A percentile compares a stretch with the other conserved stretches of the same genome.
phyloP scores from a whole-genome alignment of 352 stramenopile species.

The Phytophthora colocasiae region DNA sequence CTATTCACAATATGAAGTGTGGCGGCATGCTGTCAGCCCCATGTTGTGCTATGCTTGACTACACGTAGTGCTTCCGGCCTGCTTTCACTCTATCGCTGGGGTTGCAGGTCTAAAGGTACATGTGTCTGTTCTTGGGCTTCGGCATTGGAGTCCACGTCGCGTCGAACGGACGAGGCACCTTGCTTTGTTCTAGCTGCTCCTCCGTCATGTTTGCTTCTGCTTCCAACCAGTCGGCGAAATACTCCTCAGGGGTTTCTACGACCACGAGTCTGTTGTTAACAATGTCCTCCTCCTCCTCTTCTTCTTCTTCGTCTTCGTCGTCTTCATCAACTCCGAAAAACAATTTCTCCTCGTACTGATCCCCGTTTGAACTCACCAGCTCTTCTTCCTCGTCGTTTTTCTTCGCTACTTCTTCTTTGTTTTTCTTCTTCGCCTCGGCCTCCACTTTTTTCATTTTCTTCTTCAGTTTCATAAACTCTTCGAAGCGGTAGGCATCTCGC shows the following conservation, averaged over 20 bases:
- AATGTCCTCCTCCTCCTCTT: slow-evolving; percentile 41
- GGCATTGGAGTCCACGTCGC: slow-evolving; percentile 74
- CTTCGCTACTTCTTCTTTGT: slow-evolving; percentile 18
- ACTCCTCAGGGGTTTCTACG: slow-evolving; percentile 39
- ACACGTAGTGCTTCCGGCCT: slow-evolving; percentile 22
- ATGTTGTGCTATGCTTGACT: slow-evolving; percentile 21
- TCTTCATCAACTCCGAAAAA: slow-evolving; percentile 37
- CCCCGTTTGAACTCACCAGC: slow-evolving; percentile 31
- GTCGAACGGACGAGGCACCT: slow-evolving; percentile 72
- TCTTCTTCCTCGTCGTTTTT: slow-evolving; percentile 27
- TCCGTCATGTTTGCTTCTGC: slow-evolving; percentile 44
- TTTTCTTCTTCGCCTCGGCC: slow-evolving; percentile 18
- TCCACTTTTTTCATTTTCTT: slow-evolving; percentile 33
- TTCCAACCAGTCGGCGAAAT: slow-evolving; percentile 60
- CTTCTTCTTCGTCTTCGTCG: slow-evolving; percentile 32
- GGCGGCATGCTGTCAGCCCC: slow-evolving; percentile 12
- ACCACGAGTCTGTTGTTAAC: slow-evolving; percentile 27
- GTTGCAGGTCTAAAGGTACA: slow-evolving; percentile 68
- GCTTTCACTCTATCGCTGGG: slow-evolving; percentile 28
- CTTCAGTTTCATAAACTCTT: slow-evolving; percentile 48
- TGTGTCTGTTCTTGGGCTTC: slow-evolving; percentile 75
- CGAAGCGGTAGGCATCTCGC: slow-evolving; percentile 52
- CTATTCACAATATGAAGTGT: slow-evolving; percentile 36
- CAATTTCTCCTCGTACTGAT: slow-evolving; percentile 34
- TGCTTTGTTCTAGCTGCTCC: slow-evolving; percentile 42